Percentiles rank a stretch among this genome's conserved stretches.
Evolutionary conservation across 2,329 filamentous ascomycete species (phyloP).

Genomic region (Venturia effusa): DNA sequence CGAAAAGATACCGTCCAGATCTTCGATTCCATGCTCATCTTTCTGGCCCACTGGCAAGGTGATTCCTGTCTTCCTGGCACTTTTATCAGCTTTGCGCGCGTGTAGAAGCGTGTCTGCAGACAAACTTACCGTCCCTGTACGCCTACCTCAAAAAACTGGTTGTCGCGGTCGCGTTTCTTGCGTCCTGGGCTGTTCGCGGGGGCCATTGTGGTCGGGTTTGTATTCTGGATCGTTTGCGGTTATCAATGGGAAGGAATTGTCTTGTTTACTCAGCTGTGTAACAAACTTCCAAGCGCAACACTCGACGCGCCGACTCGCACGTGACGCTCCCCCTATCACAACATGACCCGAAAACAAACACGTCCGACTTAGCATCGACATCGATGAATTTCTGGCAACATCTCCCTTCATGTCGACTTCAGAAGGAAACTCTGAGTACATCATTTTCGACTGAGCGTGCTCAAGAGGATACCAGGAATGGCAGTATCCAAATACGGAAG

Average conservation of each 20-base stretch:
- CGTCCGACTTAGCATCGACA: background rate
- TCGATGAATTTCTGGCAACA: background rate
- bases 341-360: background rate
- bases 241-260: background rate
- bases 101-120: background rate
- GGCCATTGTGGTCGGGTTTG: background rate
- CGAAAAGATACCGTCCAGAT: slow-evolving; percentile 77
- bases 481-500: background rate
- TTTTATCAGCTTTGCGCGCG: background rate
- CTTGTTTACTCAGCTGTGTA: background rate
- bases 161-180: slow-evolving; percentile 5
- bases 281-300: background rate
- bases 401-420: background rate
- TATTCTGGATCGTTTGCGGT: background rate
- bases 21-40: slow-evolving; percentile 88
- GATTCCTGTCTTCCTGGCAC: slow-evolving; percentile 73
- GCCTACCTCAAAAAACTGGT: slow-evolving; percentile 4
- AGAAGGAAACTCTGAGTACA: background rate
- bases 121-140: slow-evolving; percentile 7
- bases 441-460: background rate
- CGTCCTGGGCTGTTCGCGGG: background rate
- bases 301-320: background rate
- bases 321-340: background rate
- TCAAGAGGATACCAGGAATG: background rate
- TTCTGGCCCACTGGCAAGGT: slow-evolving; percentile 69